Evolutionary conservation across 1,284 basidiomycete species (phyloP), one percentile per base, ranked within the genome.

Genomic region (Agroathelia rolfsii): DNA sequence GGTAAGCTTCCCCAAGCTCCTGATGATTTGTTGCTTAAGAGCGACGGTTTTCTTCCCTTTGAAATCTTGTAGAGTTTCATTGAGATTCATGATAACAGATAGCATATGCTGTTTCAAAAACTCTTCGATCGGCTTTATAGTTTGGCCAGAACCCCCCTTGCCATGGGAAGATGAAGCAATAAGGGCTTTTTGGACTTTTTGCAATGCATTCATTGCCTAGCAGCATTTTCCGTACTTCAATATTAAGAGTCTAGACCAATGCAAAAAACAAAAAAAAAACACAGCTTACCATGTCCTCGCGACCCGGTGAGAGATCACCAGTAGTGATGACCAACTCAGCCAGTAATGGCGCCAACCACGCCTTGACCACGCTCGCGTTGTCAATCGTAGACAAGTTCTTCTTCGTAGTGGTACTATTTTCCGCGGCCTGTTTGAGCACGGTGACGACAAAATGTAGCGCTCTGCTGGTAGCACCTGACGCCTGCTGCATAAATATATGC

Each of bases 21-120:
- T 71, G 22, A 94, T 60, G 34, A 92, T 80, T 47, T 75, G 76
- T 34, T 69, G 66, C 50, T 93, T 93, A 21, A 64, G 62, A 8
- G 61, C 58, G 0, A 72, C 58, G 0, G 76, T 62, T 41, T 80
- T 78, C 51, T 82, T 87, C 1, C 81, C 82, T 9, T 76, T 71
- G 3, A 81, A 64, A 41, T 88, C 87, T 48, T 88, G 85, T 27
- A 95, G 56, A 55, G 80, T 75, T 24, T 90, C 85, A 40, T 82
- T 90, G 46, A 93, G 66, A 38, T 77, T 64, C 0, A 83, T 76
- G 13, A 94, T 77, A 34, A 93, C 66, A 4, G 85, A 89, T 6
- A 93, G 68, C 61, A 92, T 79, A 44, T 87, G 69, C 6, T 60
- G 61, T 52, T 78, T 77, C 35, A 93, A 62, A 41, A 89, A 52